phyloP scores from a whole-genome alignment of 441 rosid species.

The Pelargonium cotyledonis region DNA sequence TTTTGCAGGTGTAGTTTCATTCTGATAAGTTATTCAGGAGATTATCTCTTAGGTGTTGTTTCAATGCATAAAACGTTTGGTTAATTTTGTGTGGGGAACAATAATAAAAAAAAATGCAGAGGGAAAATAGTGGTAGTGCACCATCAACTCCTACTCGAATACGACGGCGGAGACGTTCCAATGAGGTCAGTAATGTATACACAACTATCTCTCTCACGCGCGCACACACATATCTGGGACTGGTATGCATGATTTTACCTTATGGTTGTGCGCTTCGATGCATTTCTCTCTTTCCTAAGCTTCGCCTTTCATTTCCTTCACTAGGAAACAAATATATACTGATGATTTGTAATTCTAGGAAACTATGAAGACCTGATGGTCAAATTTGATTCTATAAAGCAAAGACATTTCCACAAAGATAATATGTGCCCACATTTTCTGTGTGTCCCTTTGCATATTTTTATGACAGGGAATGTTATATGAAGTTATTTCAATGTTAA shows the following conservation, averaged over 20 bases:
- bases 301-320: too few relatives aligned
- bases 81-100: not conserved
- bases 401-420: too few relatives aligned
- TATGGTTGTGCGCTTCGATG: too few relatives aligned
- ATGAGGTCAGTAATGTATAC: slow-evolving; percentile 27
- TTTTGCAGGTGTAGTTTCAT: not conserved
- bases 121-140: slow-evolving; percentile 30
- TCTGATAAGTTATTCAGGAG: not conserved
- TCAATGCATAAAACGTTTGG: not conserved
- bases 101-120: slow-evolving; percentile 23
- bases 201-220: not conserved
- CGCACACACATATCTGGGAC: too few relatives aligned
- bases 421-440: too few relatives aligned
- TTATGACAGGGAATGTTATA: not conserved
- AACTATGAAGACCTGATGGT: too few relatives aligned
- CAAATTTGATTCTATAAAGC: too few relatives aligned
- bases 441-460: too few relatives aligned
- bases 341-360: too few relatives aligned
- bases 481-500: slow-evolving; percentile 4
- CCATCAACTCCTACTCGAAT: slow-evolving; percentile 18
- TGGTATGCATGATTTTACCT: too few relatives aligned
- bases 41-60: not conserved
- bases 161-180: slow-evolving; percentile 38
- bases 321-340: too few relatives aligned
- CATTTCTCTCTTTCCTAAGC: too few relatives aligned